Evolutionary conservation across 1,139 yeast genomes (phyloP).

Genomic region (Pneumocystis canis): DNA sequence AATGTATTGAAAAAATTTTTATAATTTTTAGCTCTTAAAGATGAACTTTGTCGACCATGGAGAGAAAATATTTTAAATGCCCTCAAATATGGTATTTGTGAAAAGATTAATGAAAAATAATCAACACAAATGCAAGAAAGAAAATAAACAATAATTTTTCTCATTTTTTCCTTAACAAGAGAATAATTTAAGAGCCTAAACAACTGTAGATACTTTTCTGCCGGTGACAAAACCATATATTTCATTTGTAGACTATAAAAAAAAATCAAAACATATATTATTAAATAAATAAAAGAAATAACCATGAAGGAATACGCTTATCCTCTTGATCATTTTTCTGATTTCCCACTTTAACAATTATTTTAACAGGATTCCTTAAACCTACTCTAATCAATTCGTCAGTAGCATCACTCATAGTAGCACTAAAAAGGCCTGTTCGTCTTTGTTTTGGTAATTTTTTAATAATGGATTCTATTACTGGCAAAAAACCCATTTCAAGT

Average conservation of each 20-base stretch:
- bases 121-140: conserved; percentile 83
- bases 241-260: conserved; percentile 45
- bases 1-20: conserved; percentile 36
- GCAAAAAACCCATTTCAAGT: conserved; percentile 62
- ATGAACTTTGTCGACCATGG: conserved; percentile 72
- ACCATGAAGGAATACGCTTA: conserved; percentile 34
- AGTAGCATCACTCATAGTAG: conserved; percentile 71
- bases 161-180: conserved; percentile 40
- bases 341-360: conserved; percentile 41
- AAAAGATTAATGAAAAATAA: conserved; percentile 49
- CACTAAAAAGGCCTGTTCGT: conserved; percentile 85
- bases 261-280: not conserved
- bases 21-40: conserved; percentile 59
- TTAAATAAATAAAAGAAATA: not conserved
- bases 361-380: conserved; percentile 75
- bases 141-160: conserved; percentile 70
- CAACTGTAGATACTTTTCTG: conserved; percentile 43
- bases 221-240: conserved; percentile 48
- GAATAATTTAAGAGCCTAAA: conserved; percentile 29
- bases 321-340: conserved; percentile 8
- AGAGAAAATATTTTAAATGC: conserved; percentile 41
- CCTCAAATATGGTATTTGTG: conserved; percentile 14
- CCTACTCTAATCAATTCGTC: conserved; percentile 34
- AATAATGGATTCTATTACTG: conserved; percentile 53
- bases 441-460: conserved; percentile 70